phyloP scores from a whole-genome alignment of 306 rosid species.

The Castanospermum australe region DNA sequence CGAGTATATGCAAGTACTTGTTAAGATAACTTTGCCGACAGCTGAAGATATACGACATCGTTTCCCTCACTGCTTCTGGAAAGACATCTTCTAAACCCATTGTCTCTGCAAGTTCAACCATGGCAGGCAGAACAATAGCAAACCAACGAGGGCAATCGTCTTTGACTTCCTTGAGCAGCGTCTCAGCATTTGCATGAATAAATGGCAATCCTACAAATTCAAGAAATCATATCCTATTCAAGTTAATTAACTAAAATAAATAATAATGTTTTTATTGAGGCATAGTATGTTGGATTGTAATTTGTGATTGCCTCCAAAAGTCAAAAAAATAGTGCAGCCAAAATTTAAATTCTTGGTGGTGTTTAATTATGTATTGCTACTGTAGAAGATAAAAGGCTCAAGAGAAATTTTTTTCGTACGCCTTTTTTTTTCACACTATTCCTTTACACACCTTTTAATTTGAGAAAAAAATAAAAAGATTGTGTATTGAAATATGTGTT shows the following conservation, averaged over 20 bases:
- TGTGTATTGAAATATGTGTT: no score
- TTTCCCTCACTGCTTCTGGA: background rate
- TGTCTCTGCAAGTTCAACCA: conserved; percentile 25
- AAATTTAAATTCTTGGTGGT: no score
- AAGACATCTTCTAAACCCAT: background rate
- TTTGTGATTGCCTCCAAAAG: no score
- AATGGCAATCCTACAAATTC: conserved; percentile 24
- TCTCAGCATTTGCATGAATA: conserved; percentile 23
- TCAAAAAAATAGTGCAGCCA: no score
- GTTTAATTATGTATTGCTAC: no score
- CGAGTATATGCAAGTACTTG: conserved; percentile 28
- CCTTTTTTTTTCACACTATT: no score
- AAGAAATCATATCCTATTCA: background rate
- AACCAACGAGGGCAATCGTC: conserved; percentile 18
- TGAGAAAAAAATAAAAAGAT: no score
- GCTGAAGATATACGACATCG: background rate
- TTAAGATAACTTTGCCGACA: background rate
- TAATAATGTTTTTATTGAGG: no score
- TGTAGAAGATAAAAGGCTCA: no score
- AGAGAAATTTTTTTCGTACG: no score
- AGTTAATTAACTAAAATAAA: background rate
- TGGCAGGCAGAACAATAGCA: conserved; percentile 34
- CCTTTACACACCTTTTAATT: no score
- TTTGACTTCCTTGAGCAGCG: conserved; percentile 7
- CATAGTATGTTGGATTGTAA: no score